Evolutionary conservation across 345 rosid genomes (phyloP).

Genomic region (Salix brachista): DNA sequence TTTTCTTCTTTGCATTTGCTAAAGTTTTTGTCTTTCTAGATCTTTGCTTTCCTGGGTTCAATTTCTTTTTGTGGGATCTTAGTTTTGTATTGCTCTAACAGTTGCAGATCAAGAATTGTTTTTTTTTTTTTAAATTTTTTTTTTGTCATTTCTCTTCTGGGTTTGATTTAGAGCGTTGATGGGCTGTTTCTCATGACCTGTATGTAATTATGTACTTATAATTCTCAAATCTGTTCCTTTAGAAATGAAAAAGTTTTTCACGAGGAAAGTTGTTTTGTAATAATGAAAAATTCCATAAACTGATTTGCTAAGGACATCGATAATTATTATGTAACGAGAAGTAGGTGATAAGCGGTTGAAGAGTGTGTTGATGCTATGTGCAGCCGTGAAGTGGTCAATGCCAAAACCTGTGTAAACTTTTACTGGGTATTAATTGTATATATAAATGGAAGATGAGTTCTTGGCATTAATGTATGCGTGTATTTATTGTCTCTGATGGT

Average conservation of each 20-base stretch:
- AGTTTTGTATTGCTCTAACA: neutral
- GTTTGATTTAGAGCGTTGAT: neutral
- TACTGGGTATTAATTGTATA: slow-evolving; percentile 11
- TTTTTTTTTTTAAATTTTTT: neutral
- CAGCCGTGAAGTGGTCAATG: neutral
- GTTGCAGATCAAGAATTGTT: slow-evolving; percentile 23
- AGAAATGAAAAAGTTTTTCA: no score
- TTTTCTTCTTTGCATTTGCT: slow-evolving; percentile 9
- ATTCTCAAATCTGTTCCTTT: neutral
- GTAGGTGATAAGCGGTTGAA: slow-evolving; percentile 3
- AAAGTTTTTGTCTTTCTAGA: slow-evolving; percentile 10
- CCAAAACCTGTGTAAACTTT: slow-evolving; percentile 2
- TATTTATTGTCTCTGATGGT: slow-evolving; percentile 7
- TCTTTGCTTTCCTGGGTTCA: slow-evolving; percentile 18
- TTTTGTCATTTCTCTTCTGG: slow-evolving; percentile 1
- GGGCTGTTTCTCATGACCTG: neutral
- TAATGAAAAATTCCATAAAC: neutral
- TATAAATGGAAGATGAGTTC: slow-evolving; percentile 5
- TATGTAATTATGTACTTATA: neutral
- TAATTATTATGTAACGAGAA: neutral
- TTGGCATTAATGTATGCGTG: slow-evolving; percentile 7
- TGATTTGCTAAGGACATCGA: neutral
- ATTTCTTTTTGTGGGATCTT: slow-evolving; percentile 19
- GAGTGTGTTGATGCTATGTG: neutral
- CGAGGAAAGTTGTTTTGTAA: neutral